Base-by-base conservation (phyloP, 257 asterid genomes). In the Przewalskia tangutica region DNA sequence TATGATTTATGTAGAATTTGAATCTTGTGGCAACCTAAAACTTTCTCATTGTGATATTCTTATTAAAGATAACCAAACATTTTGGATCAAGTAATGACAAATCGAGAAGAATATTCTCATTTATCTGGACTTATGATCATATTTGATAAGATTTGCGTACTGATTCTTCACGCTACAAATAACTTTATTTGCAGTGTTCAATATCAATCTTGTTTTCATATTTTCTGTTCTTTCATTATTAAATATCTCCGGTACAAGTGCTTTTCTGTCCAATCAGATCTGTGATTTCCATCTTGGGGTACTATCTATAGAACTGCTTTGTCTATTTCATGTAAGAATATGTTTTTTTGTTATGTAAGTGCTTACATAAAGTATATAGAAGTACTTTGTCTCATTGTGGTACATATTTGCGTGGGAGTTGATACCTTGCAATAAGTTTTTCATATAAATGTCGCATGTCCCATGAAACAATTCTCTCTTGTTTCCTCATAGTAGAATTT, bases 231-330 rank as follows among this genome's bases (percentile, higher is more conserved):
- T 73, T 55, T 7, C 58, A 13, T 6, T 55, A 55, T 55, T 17
- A 6, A 55, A 55, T 73, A 73, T 48, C 59, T 73, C 40, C 58
- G 13, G 60, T 73, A 6, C 48, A 73, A 70, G 44, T 23, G 23
- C 14, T 73, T 73, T 73, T 9, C 79, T 48, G 44, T 48, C 79
- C 44, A 23, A 73, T 73, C 79, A 73, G 79, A 73, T 73, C 60
- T 73, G 79, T 46, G 79, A 12, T 32, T 20, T 73, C 60, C 56
- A 73, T 20, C 79, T 73, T 48, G 79, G 60, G 67, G 44, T 36
- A 73, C 23, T 17, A 55, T 20, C 60, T 48, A 73, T 73, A 48
- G 60, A 48, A 23, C 42, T 73, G 42, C 12, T 48, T 48, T 48
- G 42, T 73, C 79, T 73, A 48, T 60, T 73, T 73, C 32, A 48